Evolutionary conservation across 306 rosid species (phyloP).

Genomic region (Ammopiptanthus mongolicus): DNA sequence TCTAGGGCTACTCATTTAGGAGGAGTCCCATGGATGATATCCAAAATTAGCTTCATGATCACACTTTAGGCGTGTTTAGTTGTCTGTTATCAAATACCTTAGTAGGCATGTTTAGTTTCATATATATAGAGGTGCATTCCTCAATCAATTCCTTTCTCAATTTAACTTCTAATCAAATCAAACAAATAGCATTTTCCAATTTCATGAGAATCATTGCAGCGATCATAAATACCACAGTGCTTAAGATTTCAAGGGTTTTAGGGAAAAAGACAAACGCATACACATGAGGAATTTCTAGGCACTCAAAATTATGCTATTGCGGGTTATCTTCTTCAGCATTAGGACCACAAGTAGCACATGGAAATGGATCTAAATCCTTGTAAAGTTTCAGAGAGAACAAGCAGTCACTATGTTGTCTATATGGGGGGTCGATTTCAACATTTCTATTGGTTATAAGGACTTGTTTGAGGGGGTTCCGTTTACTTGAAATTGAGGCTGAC

Average conservation of each 20-base stretch:
- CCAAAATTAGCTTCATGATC: conserved; percentile 13
- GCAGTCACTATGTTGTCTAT: conserved; percentile 20
- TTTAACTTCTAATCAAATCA: conserved; percentile 7
- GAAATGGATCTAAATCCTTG: conserved; percentile 37
- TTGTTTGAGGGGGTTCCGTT: conserved; percentile 7
- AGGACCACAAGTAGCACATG: conserved; percentile 40
- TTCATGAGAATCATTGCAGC: background rate
- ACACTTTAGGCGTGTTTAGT: background rate
- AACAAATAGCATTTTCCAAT: background rate
- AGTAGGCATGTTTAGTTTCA: conserved; percentile 5
- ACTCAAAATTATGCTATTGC: conserved; percentile 18
- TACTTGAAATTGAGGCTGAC: conserved; percentile 29
- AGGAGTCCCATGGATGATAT: background rate
- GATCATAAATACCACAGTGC: background rate
- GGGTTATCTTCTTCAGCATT: conserved; percentile 20
- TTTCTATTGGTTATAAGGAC: conserved; percentile 23
- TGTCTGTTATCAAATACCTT: conserved; percentile 11
- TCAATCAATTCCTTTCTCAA: conserved; percentile 14
- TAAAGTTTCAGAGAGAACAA: conserved; percentile 33
- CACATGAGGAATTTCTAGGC: conserved; percentile 2
- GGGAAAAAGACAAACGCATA: conserved; percentile 19
- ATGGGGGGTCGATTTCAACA: conserved; percentile 22
- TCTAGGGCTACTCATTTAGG: background rate
- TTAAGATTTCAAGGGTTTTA: background rate
- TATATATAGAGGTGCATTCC: background rate